Evolutionary conservation across 2,329 filamentous ascomycete species (phyloP), one percentile per base, ranked within the genome.

Genomic region (Fusarium camptoceras): DNA sequence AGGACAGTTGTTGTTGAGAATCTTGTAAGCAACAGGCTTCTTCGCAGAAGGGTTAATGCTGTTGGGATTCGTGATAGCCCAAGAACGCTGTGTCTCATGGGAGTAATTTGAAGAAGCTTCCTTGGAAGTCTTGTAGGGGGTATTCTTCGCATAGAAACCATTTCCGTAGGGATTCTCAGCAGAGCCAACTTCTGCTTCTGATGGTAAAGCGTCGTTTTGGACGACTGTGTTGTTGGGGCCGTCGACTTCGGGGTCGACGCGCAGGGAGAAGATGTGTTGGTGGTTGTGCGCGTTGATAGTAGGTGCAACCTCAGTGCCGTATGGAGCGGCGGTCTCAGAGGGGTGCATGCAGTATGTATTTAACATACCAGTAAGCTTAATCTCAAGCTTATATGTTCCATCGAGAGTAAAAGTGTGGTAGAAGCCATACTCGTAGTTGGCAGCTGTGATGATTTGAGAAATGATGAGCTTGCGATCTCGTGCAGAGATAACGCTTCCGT

Each of bases 161-260:
- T 98, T 98, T 58, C 94, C 94, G 81, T 95, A 94, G 62, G 85
- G 90, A 83, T 98, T 98, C 80, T 94, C 92, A 2, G 86, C 83
- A 71, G 91, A 94, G 37, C 94, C 94, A 0, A 95, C 91, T 25
- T 92, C 90, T 1, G 88, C 93, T 2, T 91, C 86, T 0, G 91
- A 91, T 1, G 86, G 84, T 2, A 89, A 83, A 2, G 93, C 92
- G 73, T 98, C 94, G 37, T 91, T 90, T 80, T 94, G 88, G 82
- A 92, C 90, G 63, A 94, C 81, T 0, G 87, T 86, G 77, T 91
- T 91, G 24, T 81, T 80, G 67, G 86, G 82, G 1, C 89, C 88
- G 74, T 91, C 89, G 47, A 92, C 81, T 49, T 88, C 87, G 1
- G 89, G 88, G 71, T 92, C 90, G 20, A 92, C 86, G 3, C 89